Evolutionary conservation across 768 basidiomycete genomes (phyloP).

Genomic region (Boletus patriciae): DNA sequence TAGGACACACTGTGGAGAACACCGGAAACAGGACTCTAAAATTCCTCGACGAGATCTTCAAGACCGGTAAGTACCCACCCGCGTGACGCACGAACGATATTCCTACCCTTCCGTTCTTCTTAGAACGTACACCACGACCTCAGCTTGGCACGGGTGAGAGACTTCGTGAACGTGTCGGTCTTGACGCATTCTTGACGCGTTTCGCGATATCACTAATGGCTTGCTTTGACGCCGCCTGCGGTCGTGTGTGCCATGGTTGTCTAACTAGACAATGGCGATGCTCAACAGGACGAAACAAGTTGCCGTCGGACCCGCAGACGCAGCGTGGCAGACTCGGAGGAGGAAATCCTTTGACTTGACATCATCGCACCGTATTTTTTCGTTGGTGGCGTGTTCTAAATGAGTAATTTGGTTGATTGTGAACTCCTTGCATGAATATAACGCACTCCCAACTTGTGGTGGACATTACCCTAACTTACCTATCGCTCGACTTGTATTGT

Average conservation of each 20-base stretch:
- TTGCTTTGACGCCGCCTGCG: conserved; percentile 47
- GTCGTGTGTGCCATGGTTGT: conserved; percentile 48
- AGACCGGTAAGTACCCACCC: conserved; percentile 31
- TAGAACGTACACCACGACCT: conserved; percentile 30
- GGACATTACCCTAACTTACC: no score
- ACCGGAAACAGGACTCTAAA: conserved; percentile 49
- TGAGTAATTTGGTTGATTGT: not conserved
- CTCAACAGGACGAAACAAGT: conserved; percentile 42
- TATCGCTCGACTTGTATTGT: no score
- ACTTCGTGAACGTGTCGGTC: not conserved
- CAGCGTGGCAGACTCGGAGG: no score
- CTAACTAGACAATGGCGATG: conserved; percentile 36
- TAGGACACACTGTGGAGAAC: conserved; percentile 57
- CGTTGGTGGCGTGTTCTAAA: not conserved
- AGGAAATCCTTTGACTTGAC: not conserved
- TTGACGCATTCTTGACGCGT: not conserved
- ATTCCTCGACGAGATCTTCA: conserved; percentile 53
- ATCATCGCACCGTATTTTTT: not conserved
- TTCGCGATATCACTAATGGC: conserved; percentile 33
- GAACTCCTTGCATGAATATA: no score
- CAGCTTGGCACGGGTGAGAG: conserved; percentile 46
- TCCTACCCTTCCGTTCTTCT: not conserved
- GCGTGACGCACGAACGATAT: not conserved
- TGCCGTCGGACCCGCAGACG: conserved; percentile 33
- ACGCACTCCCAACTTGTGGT: no score